Conservation (phyloP, 441 rosid genomes). For the Croton setiger region DNA sequence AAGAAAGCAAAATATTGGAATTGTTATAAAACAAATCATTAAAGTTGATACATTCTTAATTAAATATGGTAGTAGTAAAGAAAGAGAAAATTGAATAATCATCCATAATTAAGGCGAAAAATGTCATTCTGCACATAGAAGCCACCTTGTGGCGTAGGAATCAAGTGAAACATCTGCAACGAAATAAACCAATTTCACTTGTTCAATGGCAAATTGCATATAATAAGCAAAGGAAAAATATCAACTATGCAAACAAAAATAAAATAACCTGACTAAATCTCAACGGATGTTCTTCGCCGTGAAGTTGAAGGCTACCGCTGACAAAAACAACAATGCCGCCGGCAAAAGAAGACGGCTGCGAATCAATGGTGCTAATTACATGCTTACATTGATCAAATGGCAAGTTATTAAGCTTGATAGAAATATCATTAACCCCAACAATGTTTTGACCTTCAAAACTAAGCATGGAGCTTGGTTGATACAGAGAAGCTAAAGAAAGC, state of each 20-base stretch:
- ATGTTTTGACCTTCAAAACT: conserved; percentile 73
- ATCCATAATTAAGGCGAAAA: conserved; percentile 78
- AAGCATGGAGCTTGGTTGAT: conserved; percentile 63
- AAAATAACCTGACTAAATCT: conserved; percentile 73
- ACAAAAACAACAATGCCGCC: conserved; percentile 76
- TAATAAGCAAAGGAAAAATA: too few relatives aligned
- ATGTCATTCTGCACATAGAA: conserved; percentile 83
- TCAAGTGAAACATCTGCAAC: conserved; percentile 81
- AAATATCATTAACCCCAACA: conserved; percentile 49
- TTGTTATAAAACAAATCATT: not conserved
- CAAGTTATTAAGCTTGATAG: conserved; percentile 50
- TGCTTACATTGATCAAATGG: conserved; percentile 70
- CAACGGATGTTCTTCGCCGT: conserved; percentile 63
- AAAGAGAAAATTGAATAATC: conserved; percentile 16
- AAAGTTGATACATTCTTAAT: not conserved
- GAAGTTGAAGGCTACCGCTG: conserved; percentile 68
- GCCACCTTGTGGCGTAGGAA: conserved; percentile 50
- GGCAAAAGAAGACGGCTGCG: conserved; percentile 55
- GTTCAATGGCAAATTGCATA: too few relatives aligned
- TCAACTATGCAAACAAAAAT: not conserved
- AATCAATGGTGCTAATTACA: conserved; percentile 61
- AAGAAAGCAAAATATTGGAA: not conserved
- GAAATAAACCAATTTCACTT: not conserved
- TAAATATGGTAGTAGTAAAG: not conserved
- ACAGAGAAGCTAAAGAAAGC: conserved; percentile 47